Evolutionary conservation across 208 protist species (phyloP).

Genomic region (Kentomonas sorsogonicus): DNA sequence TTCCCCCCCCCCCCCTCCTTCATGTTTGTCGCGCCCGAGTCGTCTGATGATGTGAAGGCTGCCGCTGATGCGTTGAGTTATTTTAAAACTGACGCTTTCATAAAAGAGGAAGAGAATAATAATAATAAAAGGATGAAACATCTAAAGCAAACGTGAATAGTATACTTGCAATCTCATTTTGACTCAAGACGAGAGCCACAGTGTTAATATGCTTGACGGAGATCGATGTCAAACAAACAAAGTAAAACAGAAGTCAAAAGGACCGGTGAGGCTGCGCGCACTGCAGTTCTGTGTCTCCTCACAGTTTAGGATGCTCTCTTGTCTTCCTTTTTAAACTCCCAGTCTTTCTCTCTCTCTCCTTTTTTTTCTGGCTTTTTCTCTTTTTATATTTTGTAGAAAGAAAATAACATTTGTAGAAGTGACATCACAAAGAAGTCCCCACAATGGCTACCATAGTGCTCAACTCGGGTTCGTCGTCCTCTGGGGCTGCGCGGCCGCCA

Average conservation of each 20-base stretch:
- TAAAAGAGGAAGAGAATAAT: background rate
- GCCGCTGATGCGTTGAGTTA: no score
- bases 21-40: no score
- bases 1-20: background rate
- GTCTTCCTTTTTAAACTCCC: conserved; percentile 1
- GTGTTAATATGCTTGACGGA: background rate
- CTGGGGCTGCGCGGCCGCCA: background rate
- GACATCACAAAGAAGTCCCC: background rate
- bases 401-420: background rate
- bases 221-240: no score
- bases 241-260: no score
- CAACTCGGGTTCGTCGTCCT: background rate
- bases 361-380: background rate
- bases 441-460: background rate
- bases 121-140: background rate
- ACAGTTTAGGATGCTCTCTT: conserved; percentile 9
- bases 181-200: background rate
- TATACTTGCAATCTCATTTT: background rate
- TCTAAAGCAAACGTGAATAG: background rate
- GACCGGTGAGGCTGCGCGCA: no score
- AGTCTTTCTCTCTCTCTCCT: conserved; percentile 6
- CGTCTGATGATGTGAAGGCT: no score
- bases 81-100: no score
- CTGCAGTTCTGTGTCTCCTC: conserved; percentile 13
- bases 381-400: conserved; percentile 7